Conservation (phyloP, 768 basidiomycete species). For the Mycena leptocephala region DNA sequence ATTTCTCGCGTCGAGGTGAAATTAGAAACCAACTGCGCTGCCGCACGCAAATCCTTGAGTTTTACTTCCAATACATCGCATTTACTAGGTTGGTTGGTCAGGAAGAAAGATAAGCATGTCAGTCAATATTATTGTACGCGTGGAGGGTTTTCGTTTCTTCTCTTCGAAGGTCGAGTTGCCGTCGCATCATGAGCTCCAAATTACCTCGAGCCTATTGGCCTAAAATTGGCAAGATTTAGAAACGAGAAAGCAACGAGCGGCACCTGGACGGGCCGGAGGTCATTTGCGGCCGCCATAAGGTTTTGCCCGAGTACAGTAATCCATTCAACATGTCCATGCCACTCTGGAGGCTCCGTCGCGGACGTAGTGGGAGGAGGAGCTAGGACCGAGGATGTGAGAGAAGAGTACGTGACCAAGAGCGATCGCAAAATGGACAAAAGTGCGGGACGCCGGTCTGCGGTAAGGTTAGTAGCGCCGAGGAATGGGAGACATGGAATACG, state of each 20-base stretch:
- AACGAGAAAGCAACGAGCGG: slow-evolving; percentile 3
- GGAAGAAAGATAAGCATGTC: neutral
- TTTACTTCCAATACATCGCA: slow-evolving; percentile 80
- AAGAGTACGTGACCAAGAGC: slow-evolving; percentile 85
- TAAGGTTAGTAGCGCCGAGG: neutral
- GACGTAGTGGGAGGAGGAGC: slow-evolving; percentile 71
- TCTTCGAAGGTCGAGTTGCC: slow-evolving; percentile 81
- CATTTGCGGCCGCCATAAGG: slow-evolving; percentile 92
- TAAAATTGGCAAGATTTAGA: slow-evolving; percentile 6
- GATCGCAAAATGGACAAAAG: slow-evolving; percentile 82
- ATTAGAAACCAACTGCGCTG: slow-evolving; percentile 40
- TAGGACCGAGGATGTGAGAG: slow-evolving; percentile 79
- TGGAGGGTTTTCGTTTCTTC: slow-evolving; percentile 83
- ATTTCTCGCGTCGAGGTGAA: slow-evolving; percentile 1
- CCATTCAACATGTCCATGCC: slow-evolving; percentile 86
- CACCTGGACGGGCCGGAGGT: slow-evolving; percentile 91
- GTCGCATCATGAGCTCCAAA: slow-evolving; percentile 86
- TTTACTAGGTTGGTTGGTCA: slow-evolving; percentile 61
- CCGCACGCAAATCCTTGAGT: slow-evolving; percentile 68
- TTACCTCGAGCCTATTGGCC: slow-evolving; percentile 79
- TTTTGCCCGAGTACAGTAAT: slow-evolving; percentile 87
- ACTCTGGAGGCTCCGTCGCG: slow-evolving; percentile 71
- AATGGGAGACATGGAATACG: slow-evolving; percentile 32
- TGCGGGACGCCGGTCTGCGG: slow-evolving; percentile 83
- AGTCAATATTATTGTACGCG: slow-evolving; percentile 61